A percentile compares a stretch with the other conserved stretches of the same genome.
These are phyloP conservation scores for Claviceps pazoutovae DNA, from an alignment of 2,329 filamentous ascomycete genomes.

Conservation along the genomic window DNA sequence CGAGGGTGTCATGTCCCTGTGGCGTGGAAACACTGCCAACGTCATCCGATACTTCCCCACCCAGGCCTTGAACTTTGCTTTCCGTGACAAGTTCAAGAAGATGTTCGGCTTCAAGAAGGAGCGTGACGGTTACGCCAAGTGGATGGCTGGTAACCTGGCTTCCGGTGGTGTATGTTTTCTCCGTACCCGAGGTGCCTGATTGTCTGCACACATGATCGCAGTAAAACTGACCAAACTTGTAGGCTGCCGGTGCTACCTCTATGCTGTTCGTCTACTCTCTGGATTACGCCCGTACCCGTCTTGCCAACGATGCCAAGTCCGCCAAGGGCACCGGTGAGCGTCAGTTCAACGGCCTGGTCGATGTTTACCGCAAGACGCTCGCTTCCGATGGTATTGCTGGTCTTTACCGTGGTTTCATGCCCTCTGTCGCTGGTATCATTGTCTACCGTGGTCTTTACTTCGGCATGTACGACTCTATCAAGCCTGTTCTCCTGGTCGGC, in stretches of 20 bases:
- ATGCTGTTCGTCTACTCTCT: slow-evolving; percentile 99
- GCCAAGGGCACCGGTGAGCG: slow-evolving; percentile 93
- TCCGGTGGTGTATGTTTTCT: slow-evolving; percentile 83
- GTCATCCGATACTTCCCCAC: slow-evolving; percentile 99
- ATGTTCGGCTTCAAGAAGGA: slow-evolving; percentile 99
- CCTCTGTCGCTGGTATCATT: slow-evolving; percentile 96
- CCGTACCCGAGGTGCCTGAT: neutral
- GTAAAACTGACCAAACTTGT: slow-evolving; percentile 4
- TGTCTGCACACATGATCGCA: neutral
- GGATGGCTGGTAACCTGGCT: slow-evolving; percentile 99
- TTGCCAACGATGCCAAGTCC: slow-evolving; percentile 99
- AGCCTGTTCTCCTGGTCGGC: slow-evolving; percentile 92
- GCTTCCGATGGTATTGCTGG: slow-evolving; percentile 96
- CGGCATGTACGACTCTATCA: slow-evolving; percentile 99
- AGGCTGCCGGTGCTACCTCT: slow-evolving; percentile 97
- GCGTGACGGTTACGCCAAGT: slow-evolving; percentile 92
- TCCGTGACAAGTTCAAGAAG: slow-evolving; percentile 99
- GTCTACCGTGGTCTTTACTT: slow-evolving; percentile 99
- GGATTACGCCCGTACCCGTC: slow-evolving; percentile 99
- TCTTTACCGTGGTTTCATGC: slow-evolving; percentile 99
- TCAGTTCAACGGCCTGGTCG: slow-evolving; percentile 99
- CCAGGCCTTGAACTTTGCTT: slow-evolving; percentile 99
- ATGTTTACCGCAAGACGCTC: slow-evolving; percentile 99
- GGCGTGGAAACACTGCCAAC: slow-evolving; percentile 99
- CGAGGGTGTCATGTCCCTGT: slow-evolving; percentile 91